These are phyloP conservation scores for Tricholoma furcatifolium DNA, from an alignment of 768 basidiomycete species.

Conservation along the genomic window DNA sequence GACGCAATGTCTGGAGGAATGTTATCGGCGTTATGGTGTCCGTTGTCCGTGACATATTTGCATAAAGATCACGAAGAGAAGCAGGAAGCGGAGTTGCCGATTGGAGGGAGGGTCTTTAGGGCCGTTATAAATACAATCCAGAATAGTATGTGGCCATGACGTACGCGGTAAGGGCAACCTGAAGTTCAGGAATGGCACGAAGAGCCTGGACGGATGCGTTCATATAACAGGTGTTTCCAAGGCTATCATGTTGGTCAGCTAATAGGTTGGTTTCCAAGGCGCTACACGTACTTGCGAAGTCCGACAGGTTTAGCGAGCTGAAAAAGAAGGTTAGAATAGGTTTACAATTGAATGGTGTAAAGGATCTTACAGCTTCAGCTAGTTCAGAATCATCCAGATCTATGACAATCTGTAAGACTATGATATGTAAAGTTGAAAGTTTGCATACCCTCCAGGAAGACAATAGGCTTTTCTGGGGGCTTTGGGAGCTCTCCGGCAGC, in stretches of 20 bases:
- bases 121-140: not conserved
- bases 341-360: not conserved
- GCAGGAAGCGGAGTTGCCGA: slow-evolving; percentile 42
- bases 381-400: slow-evolving; percentile 86
- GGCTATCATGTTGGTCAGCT: slow-evolving; percentile 29
- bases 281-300: slow-evolving; percentile 59
- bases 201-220: slow-evolving; percentile 95
- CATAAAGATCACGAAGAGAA: slow-evolving; percentile 68
- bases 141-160: slow-evolving; percentile 18
- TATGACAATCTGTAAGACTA: slow-evolving; percentile 19
- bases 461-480: slow-evolving; percentile 72
- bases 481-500: slow-evolving; percentile 90
- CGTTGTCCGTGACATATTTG: slow-evolving; percentile 70
- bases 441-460: slow-evolving; percentile 82
- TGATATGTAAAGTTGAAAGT: not conserved
- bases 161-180: slow-evolving; percentile 62
- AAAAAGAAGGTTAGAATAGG: slow-evolving; percentile 11
- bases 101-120: slow-evolving; percentile 33
- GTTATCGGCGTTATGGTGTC: slow-evolving; percentile 67
- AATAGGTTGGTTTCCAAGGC: not conserved
- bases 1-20: slow-evolving; percentile 72
- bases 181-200: slow-evolving; percentile 88
- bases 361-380: slow-evolving; percentile 66
- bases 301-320: slow-evolving; percentile 83
- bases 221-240: slow-evolving; percentile 98